Base-by-base conservation (phyloP, 768 basidiomycete genomes). In the Piloderma croceum region DNA sequence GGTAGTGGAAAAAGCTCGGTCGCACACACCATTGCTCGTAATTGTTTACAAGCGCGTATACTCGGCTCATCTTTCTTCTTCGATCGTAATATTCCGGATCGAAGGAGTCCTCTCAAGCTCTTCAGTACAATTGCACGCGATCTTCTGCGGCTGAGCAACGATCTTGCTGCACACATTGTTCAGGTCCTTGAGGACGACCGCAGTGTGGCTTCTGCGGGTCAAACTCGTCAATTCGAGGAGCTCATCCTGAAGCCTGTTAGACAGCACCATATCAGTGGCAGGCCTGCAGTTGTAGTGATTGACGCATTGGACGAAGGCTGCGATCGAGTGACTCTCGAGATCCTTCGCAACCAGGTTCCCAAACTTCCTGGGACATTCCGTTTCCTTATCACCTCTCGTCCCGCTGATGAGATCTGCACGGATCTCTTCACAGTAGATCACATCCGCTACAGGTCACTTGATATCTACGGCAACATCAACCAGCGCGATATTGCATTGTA, bases 61-160 rank as follows among this genome's bases (percentile, higher is more conserved):
- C 37, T 60, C 3, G 58, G 58, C 10, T 62, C 60, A 20, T 62
- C 58, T 10, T 60, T 45, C 19, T 62, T 46, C 38, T 61, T 62
- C 44, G 36, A 47, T 12, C 44, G 46, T 1, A 40, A 40, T 5
- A 15, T 45, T 45, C 6, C 25, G 45, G 7, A 42, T 38, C 34
- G 47, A n/a, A n/a, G n/a, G n/a, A n/a, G n/a, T n/a, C n/a, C 24
- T 22, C 19, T 21, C 36, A 34, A 29, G 22, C 38, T 46, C 18
- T 34, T 55, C 34, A 44, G 38, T 17, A 56, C 51, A 3, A 41
- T 56, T 15, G 53, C 53, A 17, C 48, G 44, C 9, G 49, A 54
- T 33, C 34, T 56, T 9, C 42, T 31, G 7, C 12, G 36, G 23
- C 41, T 38, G 10, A 44, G 40, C 31, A 38, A 21, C 11, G 18